Conservation (phyloP, 345 rosid species). For the Acer saccharum region DNA sequence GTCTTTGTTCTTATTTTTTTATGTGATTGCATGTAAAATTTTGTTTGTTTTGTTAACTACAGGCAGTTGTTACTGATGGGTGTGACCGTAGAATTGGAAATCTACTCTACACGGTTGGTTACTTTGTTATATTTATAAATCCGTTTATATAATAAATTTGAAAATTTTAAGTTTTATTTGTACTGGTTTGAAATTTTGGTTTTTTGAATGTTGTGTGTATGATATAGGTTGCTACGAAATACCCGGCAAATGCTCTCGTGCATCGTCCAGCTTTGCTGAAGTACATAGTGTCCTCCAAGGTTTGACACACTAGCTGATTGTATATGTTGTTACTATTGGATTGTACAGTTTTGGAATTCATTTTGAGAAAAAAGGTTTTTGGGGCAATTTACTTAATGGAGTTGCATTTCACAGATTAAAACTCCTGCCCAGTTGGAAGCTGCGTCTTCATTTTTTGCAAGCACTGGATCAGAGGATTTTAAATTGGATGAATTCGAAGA, state of each 20-base stretch:
- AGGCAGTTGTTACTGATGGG: constrained; percentile 90
- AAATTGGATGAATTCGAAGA: constrained; percentile 75
- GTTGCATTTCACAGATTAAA: constrained; percentile 60
- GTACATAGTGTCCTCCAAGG: constrained; percentile 73
- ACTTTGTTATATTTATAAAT: not conserved
- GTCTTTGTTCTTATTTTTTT: not conserved
- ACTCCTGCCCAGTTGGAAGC: constrained; percentile 88
- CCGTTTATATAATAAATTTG: not conserved
- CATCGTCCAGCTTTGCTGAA: constrained; percentile 78
- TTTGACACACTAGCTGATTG: constrained; percentile 14
- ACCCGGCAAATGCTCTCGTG: constrained; percentile 68
- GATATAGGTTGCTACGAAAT: constrained; percentile 83
- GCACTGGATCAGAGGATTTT: constrained; percentile 57
- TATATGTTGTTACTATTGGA: not conserved
- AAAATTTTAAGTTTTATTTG: not conserved
- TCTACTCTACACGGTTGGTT: constrained; percentile 74
- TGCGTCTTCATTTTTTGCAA: constrained; percentile 63
- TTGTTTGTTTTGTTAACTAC: constrained; percentile 14
- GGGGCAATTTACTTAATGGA: constrained; percentile 10
- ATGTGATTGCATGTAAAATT: not conserved
- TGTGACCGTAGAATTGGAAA: constrained; percentile 80
- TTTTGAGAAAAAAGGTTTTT: not conserved
- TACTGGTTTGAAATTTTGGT: not conserved
- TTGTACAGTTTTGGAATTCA: not conserved
- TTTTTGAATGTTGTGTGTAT: constrained; percentile 3